Evolutionary conservation across 495 filamentous ascomycete genomes (phyloP).

Genomic region (Neurospora sp.): DNA sequence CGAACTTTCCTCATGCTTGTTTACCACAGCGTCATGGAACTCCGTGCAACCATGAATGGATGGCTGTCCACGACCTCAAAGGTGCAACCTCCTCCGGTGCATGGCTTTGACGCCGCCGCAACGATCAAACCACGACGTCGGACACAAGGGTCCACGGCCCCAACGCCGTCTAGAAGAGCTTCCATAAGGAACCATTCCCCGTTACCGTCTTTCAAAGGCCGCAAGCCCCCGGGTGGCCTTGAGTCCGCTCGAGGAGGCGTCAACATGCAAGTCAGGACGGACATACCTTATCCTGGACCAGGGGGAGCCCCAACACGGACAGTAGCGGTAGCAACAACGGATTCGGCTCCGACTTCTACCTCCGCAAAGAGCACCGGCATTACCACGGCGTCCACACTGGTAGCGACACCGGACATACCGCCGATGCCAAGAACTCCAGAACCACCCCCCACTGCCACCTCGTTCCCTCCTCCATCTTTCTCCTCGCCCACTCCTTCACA

Average conservation of each 20-base stretch:
- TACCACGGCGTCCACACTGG: neutral
- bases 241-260: neutral
- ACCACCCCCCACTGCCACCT: neutral
- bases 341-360: neutral
- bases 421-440: neutral
- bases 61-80: neutral
- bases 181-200: neutral
- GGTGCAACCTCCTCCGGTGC: neutral
- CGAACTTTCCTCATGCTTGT: slow-evolving; percentile 67
- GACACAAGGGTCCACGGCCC: neutral
- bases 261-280: slow-evolving; percentile 16
- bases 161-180: neutral
- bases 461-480: neutral
- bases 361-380: neutral
- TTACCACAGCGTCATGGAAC: slow-evolving; percentile 66
- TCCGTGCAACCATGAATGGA: slow-evolving; percentile 34
- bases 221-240: neutral
- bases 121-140: neutral
- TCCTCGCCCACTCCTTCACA: neutral
- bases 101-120: slow-evolving; percentile 21
- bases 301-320: neutral
- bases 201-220: neutral
- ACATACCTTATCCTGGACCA: slow-evolving; percentile 11
- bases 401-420: neutral
- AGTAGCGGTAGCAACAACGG: neutral